Evolutionary conservation across 768 basidiomycete genomes (phyloP).

Genomic region (Termitomyces sp.): DNA sequence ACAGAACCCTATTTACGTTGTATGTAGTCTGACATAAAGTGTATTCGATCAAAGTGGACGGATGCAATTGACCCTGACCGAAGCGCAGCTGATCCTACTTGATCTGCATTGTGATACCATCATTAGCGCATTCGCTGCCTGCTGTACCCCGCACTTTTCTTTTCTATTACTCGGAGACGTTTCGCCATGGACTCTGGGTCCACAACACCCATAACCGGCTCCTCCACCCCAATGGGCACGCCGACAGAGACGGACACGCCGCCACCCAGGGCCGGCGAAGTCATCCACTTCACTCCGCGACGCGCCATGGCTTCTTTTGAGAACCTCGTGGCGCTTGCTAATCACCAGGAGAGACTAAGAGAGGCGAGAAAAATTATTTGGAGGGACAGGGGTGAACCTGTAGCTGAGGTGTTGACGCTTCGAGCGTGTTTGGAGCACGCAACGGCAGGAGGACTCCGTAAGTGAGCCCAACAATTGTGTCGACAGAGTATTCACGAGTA

Average conservation of each 20-base stretch:
- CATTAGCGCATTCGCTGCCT: no score
- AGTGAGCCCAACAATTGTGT: constrained; percentile 24
- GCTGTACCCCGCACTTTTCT: not conserved
- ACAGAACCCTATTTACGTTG: no score
- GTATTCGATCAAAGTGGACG: not conserved
- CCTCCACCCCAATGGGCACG: constrained; percentile 9
- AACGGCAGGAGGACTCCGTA: constrained; percentile 63
- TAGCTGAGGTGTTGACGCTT: constrained; percentile 57
- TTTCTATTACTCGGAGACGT: not conserved
- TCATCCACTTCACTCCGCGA: constrained; percentile 46
- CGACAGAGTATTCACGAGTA: not conserved
- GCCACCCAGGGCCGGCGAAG: constrained; percentile 11
- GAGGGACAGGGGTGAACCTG: constrained; percentile 75
- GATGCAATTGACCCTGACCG: not conserved
- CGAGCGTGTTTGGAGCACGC: constrained; percentile 71
- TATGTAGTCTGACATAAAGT: no score
- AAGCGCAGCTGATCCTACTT: not conserved
- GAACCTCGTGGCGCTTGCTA: constrained; percentile 78
- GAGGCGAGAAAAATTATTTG: constrained; percentile 79
- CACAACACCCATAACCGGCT: constrained; percentile 7
- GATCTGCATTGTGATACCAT: not conserved
- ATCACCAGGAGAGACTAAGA: constrained; percentile 70
- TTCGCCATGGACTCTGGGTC: constrained; percentile 11
- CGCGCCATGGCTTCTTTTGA: constrained; percentile 74
- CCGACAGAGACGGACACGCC: constrained; percentile 8